Evolutionary conservation across 306 rosid species (phyloP).

Genomic region (Fragaria ananassa): DNA sequence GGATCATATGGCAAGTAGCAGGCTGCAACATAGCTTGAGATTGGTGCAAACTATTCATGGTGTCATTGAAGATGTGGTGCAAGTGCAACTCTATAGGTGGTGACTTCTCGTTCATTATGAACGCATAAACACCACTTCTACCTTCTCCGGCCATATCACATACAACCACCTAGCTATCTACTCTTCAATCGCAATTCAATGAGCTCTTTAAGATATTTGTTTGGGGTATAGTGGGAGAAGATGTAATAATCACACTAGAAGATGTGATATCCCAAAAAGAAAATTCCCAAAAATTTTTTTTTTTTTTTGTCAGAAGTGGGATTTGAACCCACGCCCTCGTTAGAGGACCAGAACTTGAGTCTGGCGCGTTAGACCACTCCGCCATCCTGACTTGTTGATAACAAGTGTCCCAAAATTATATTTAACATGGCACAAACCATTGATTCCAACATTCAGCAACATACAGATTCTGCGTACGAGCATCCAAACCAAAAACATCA

Average conservation of each 20-base stretch:
- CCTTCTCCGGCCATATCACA: not conserved
- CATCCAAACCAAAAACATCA: not conserved
- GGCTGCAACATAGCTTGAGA: not conserved
- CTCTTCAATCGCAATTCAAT: too few species aligned
- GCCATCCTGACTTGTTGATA: conserved; percentile 10
- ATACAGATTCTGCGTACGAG: not conserved
- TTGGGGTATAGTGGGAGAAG: too few species aligned
- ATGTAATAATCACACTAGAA: too few species aligned
- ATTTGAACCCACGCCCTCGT: conserved; percentile 23
- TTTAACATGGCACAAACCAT: too few species aligned
- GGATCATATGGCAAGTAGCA: not conserved
- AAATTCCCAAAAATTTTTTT: too few species aligned
- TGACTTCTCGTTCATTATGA: not conserved
- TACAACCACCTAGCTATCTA: not conserved
- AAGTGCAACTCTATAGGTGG: not conserved
- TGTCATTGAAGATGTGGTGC: not conserved
- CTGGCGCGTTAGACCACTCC: conserved; percentile 20
- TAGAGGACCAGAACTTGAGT: conserved; percentile 19
- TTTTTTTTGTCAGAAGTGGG: conserved; percentile 14
- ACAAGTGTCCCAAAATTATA: rapidly evolving
- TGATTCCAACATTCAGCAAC: too few species aligned
- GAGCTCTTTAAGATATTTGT: too few species aligned
- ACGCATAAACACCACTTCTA: not conserved
- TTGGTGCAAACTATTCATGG: not conserved
- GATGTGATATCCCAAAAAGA: not conserved